Percentiles rank a stretch among this genome's conserved stretches.
Evolutionary conservation across 73 alveolate genomes (phyloP).

Genomic region (Symbiodinium natans): DNA sequence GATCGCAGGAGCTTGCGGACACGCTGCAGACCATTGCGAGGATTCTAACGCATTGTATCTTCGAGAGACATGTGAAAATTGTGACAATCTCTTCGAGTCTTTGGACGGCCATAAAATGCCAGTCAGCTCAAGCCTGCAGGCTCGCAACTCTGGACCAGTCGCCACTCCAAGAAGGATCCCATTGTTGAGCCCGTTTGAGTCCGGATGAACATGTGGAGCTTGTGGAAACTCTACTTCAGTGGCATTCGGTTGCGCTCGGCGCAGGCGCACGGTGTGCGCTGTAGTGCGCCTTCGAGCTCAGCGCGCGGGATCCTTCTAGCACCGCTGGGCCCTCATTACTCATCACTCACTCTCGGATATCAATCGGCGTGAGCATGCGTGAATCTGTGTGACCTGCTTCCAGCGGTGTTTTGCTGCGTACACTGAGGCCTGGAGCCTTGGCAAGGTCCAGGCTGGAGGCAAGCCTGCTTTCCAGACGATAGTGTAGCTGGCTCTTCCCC

Average conservation of each 20-base stretch:
- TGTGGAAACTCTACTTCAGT: background rate
- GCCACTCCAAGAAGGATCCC: background rate
- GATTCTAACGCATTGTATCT: too few relatives aligned
- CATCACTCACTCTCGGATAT: too few relatives aligned
- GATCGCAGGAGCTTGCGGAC: background rate
- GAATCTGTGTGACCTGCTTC: background rate
- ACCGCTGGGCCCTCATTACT: background rate
- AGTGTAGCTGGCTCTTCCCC: background rate
- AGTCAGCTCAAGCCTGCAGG: background rate
- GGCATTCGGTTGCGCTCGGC: background rate
- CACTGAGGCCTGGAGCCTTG: background rate
- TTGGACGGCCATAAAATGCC: background rate
- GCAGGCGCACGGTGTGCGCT: background rate
- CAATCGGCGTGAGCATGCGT: background rate
- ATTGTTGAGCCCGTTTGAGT: too few relatives aligned
- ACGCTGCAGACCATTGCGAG: background rate
- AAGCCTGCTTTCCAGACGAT: background rate
- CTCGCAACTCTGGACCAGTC: background rate
- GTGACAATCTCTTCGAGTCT: background rate
- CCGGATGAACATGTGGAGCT: too few relatives aligned
- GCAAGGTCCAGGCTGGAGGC: background rate
- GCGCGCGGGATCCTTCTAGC: background rate
- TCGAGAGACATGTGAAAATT: too few relatives aligned
- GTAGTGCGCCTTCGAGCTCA: background rate
- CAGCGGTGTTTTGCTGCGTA: background rate